Evolutionary conservation across 441 rosid species (phyloP), one percentile per base, ranked within the genome.

Genomic region (Arabidopsis lyrata): DNA sequence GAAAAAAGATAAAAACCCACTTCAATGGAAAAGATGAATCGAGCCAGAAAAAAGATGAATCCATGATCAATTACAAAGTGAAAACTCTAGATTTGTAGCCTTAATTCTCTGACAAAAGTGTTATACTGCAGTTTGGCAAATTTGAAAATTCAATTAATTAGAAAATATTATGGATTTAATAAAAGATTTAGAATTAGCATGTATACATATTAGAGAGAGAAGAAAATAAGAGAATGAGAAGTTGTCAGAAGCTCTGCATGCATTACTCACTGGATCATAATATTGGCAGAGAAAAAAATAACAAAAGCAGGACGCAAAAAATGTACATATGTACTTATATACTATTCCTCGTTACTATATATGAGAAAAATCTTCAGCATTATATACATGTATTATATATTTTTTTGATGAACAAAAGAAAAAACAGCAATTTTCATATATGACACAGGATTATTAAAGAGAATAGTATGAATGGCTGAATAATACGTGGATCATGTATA

Each of bases 251-350:
- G 58, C 73, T 68, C 73, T 72, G 77, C 77, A 77, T 72, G 80
- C 77, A 77, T 77, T 72, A 72, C 80, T 77, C 80, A 54, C 77
- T 77, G 80, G 73, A 77, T 77, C 80, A 77, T 66, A 44, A 58
- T 52, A 58, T 52, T 58, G 73, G 50, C 80, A 72, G 77, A 44
- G 54, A 52, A 71, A 52, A 38, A 53, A 45, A 63, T 12, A 63
- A 38, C 59, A 70, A 70, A 59, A 72, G 59, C 59, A 77, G 45
- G 63, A 77, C 39, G 68, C 68, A 71, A 57, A 71, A 60, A 32
- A 65, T 71, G 36, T 66, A 66, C 64, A 44, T 59, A 53, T 63
- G 76, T 64, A 71, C 63, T 77, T 14, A n/a, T 58, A 49, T 58
- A 36, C 63, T 68, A 67, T 75, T 66, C 68, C 73, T 75, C 50